A percentile compares a stretch with the other conserved stretches of the same genome.
These are phyloP conservation scores for Talaromyces marneffei DNA, from an alignment of 2,329 filamentous ascomycete genomes.

Conservation along the genomic window DNA sequence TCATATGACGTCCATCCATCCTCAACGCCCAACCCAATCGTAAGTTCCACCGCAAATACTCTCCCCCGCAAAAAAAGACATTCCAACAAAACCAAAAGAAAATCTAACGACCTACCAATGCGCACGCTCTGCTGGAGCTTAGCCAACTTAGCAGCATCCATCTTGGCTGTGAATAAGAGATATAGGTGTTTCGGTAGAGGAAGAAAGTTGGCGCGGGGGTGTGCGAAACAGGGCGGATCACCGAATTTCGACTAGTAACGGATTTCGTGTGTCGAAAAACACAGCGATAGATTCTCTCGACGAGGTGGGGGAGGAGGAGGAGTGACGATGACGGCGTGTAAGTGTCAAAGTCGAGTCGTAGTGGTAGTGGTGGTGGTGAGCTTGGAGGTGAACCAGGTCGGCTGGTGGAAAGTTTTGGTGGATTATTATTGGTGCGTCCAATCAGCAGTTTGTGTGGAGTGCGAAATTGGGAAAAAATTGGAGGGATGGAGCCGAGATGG, in stretches of 20 bases:
- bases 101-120: conserved; percentile 58
- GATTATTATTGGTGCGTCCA: conserved; percentile 16
- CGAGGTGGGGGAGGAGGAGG: neutral
- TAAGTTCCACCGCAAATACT: neutral
- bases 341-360: neutral
- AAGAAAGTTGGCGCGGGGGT: neutral
- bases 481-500: conserved; percentile 12
- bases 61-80: neutral
- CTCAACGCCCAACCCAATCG: neutral
- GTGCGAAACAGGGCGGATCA: neutral
- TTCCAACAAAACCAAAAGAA: neutral
- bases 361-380: neutral
- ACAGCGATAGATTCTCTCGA: neutral
- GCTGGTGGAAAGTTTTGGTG: neutral
- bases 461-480: conserved; percentile 12
- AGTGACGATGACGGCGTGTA: neutral
- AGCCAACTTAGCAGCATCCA: conserved; percentile 63
- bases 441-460: conserved; percentile 18
- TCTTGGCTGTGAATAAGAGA: conserved; percentile 35
- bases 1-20: conserved; percentile 8
- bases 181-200: neutral
- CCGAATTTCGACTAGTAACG: neutral
- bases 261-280: neutral
- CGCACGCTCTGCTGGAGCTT: conserved; percentile 61
- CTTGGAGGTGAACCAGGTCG: neutral